Evolutionary conservation across 2,329 filamentous ascomycete species (phyloP).

Genomic region (Hypoxylon sp.): DNA sequence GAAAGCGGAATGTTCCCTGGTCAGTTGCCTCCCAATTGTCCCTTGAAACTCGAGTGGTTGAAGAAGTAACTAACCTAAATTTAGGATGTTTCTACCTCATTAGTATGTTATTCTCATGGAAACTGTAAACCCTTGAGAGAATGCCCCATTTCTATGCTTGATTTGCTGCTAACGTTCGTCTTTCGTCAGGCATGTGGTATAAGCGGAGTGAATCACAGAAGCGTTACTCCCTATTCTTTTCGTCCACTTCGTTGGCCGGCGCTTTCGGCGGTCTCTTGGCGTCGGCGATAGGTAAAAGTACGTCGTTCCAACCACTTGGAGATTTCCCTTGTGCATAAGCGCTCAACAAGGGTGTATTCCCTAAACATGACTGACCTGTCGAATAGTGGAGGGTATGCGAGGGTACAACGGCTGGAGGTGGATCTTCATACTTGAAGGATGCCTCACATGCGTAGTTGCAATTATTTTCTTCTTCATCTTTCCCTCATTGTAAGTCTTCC

Average conservation of each 20-base stretch:
- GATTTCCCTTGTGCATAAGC: background rate
- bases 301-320: slow-evolving; percentile 26
- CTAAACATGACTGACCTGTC: slow-evolving; percentile 19
- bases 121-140: slow-evolving; percentile 30
- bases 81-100: slow-evolving; percentile 75
- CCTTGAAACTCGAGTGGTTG: background rate
- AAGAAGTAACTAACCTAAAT: slow-evolving; percentile 51
- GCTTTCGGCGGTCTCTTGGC: slow-evolving; percentile 90
- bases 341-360: background rate
- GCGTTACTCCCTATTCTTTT: slow-evolving; percentile 94
- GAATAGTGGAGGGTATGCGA: slow-evolving; percentile 71
- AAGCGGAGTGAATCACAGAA: slow-evolving; percentile 88
- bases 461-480: slow-evolving; percentile 76
- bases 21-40: slow-evolving; percentile 21
- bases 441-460: slow-evolving; percentile 55
- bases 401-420: slow-evolving; percentile 82
- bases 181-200: slow-evolving; percentile 82
- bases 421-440: slow-evolving; percentile 85
- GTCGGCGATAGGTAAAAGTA: slow-evolving; percentile 84
- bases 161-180: slow-evolving; percentile 31
- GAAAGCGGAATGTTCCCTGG: slow-evolving; percentile 73
- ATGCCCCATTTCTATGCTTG: background rate
- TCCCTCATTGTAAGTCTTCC: slow-evolving; percentile 69
- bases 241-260: slow-evolving; percentile 80
- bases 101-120: slow-evolving; percentile 69